Evolutionary conservation across 1,139 yeast genomes (phyloP).

Genomic region (Debaryomyces robertsiae): DNA sequence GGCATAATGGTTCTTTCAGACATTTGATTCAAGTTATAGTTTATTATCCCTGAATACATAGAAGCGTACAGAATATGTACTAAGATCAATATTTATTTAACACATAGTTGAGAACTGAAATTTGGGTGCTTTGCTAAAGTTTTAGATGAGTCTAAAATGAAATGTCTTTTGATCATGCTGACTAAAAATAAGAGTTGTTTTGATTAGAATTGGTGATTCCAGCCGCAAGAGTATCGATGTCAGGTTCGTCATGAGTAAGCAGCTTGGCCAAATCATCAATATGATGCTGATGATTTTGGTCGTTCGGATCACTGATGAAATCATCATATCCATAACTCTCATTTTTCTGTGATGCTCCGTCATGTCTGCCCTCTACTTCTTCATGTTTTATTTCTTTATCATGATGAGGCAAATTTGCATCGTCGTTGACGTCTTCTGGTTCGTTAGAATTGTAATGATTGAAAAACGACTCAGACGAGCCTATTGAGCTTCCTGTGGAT

Average conservation of each 20-base stretch:
- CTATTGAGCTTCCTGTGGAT: conserved; percentile 14
- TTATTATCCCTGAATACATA: no score
- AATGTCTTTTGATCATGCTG: conserved; percentile 1
- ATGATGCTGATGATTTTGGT: conserved; percentile 14
- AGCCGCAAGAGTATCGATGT: conserved; percentile 36
- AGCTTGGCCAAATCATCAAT: conserved; percentile 34
- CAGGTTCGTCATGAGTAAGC: conserved; percentile 32
- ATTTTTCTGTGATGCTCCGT: conserved; percentile 16
- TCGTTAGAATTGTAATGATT: conserved; percentile 12
- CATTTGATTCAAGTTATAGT: no score
- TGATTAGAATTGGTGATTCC: conserved; percentile 29
- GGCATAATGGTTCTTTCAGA: not conserved
- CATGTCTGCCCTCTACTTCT: conserved; percentile 5
- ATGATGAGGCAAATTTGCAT: conserved; percentile 3
- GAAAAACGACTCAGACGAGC: conserved; percentile 14
- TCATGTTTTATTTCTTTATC: conserved; percentile 12
- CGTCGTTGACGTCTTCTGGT: conserved; percentile 3
- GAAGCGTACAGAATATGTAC: conserved; percentile 2
- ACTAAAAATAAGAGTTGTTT: conserved; percentile 20
- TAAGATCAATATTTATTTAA: conserved; percentile 9
- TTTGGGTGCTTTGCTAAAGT: conserved; percentile 1
- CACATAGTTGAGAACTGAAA: conserved; percentile 13
- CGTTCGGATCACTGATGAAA: conserved; percentile 25
- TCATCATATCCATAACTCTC: conserved; percentile 36
- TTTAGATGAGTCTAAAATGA: not conserved